These are phyloP conservation scores for Diaporthe australafricana DNA, from an alignment of 2,329 filamentous ascomycete species.

Conservation along the genomic window DNA sequence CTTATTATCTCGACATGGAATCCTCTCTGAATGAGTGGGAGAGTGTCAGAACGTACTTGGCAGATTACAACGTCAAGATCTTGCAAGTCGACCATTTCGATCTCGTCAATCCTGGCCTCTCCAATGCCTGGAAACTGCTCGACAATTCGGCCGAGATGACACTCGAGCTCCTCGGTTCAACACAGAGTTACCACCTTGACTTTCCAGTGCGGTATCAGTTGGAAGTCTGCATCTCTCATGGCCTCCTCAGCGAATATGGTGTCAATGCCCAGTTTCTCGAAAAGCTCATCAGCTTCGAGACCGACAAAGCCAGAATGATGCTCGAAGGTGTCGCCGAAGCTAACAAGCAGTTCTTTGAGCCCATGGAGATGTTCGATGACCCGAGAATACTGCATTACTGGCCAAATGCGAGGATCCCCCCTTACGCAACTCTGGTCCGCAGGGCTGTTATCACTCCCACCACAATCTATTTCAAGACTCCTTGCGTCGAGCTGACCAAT, in stretches of 20 bases:
- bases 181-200: slow-evolving; percentile 60
- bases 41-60: slow-evolving; percentile 65
- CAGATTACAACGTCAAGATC: slow-evolving; percentile 77
- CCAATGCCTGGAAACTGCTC: slow-evolving; percentile 33
- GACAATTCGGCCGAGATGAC: slow-evolving; percentile 10
- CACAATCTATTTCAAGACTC: slow-evolving; percentile 81
- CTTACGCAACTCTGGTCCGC: slow-evolving; percentile 80
- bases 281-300: slow-evolving; percentile 61
- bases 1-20: slow-evolving; percentile 60
- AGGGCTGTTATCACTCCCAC: slow-evolving; percentile 87
- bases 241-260: slow-evolving; percentile 80
- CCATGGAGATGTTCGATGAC: slow-evolving; percentile 77
- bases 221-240: slow-evolving; percentile 90
- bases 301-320: slow-evolving; percentile 69
- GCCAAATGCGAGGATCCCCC: slow-evolving; percentile 65
- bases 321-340: slow-evolving; percentile 80
- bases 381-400: slow-evolving; percentile 60
- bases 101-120: slow-evolving; percentile 22
- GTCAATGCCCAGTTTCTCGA: slow-evolving; percentile 76
- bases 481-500: slow-evolving; percentile 87
- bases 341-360: slow-evolving; percentile 72
- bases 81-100: slow-evolving; percentile 21
- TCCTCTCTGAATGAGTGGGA: slow-evolving; percentile 48
- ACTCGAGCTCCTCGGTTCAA: slow-evolving; percentile 47
- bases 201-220: slow-evolving; percentile 89